Base-by-base conservation (phyloP, 2,329 filamentous ascomycete species). In the Trichothecium sympodiale region DNA sequence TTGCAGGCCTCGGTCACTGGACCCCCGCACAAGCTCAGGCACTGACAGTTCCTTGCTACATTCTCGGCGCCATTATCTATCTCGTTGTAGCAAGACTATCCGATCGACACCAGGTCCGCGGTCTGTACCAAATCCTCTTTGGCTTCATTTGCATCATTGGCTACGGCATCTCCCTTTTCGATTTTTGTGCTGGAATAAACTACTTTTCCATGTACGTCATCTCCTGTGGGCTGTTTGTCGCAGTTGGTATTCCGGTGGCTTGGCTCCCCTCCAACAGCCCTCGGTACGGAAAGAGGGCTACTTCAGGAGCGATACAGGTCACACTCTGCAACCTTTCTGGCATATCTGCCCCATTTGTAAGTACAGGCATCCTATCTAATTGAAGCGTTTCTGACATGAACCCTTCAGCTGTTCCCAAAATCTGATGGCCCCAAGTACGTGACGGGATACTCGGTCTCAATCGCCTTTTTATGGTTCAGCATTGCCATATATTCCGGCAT, bases 41-140 rank as follows among this genome's bases (percentile, higher is more conserved):
- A 13, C 31, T 41, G 8, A 80, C 75, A 0, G 77, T 80, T 34
- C 76, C 76, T 2, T 77, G 73, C 50, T 80, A 80, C 42, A 62
- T 64, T 1, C 47, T 77, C 4, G 75, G 74, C 3, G 74, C 74
- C 0, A 61, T 77, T 28, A 68, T 61, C 0, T 79, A 77, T 43
- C 56, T 79, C n/a, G 36, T 60, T 2, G 57, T 69, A 4, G 74
- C 74, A 7, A 65, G 62, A 45, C 52, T 74, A 37, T 74, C 69
- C 17, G 74, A 80, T 48, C 56, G 60, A 35, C 61, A 63, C 23
- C 38, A 39, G 33, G n/a, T 38, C 34, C 20, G 37, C 18, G 36
- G 35, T 28, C 34, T 31, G 12, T 41, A 32, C 17, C 31, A 33
- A n/a, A 18, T 33, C 4, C 17, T 33, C 12, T 33, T 33, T n/a